phyloP scores from a whole-genome alignment of 2,329 filamentous ascomycete genomes.

The Escovopsis sp. region DNA sequence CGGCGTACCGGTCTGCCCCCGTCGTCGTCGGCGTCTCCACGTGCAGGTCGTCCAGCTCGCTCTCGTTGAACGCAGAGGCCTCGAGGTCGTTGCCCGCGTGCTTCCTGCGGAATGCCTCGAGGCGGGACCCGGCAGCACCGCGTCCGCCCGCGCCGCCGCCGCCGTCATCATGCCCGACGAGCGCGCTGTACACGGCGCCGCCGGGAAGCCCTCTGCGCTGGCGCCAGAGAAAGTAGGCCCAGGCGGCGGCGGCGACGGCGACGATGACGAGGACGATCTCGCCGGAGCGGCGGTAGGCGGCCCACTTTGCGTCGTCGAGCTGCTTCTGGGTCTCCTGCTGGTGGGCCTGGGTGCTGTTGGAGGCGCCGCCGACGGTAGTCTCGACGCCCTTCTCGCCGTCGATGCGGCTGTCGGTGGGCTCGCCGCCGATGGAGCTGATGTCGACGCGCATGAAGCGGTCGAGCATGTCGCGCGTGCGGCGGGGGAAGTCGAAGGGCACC shows the following conservation, averaged over 20 bases:
- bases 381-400: constrained; percentile 73
- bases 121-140: constrained; percentile 17
- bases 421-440: constrained; percentile 73
- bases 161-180: constrained; percentile 24
- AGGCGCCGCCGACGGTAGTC: constrained; percentile 61
- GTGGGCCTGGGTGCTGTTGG: constrained; percentile 40
- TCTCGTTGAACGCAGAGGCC: constrained; percentile 51
- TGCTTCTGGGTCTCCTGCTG: constrained; percentile 42
- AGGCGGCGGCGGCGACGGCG: constrained; percentile 53
- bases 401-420: constrained; percentile 62
- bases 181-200: constrained; percentile 37
- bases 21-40: constrained; percentile 29
- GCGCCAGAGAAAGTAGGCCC: constrained; percentile 60
- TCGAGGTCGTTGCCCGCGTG: constrained; percentile 39
- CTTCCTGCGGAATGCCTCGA: constrained; percentile 35
- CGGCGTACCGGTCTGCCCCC: constrained; percentile 34
- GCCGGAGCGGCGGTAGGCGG: constrained; percentile 75
- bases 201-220: constrained; percentile 32
- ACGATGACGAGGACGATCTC: constrained; percentile 77
- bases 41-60: constrained; percentile 47
- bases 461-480: constrained; percentile 85
- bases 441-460: constrained; percentile 93
- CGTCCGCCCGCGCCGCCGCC: constrained; percentile 20
- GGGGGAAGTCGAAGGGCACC: constrained; percentile 89
- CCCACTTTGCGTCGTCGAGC: constrained; percentile 75